Conservation (phyloP, 2,329 filamentous ascomycete species). For the Fusarium illudens region DNA sequence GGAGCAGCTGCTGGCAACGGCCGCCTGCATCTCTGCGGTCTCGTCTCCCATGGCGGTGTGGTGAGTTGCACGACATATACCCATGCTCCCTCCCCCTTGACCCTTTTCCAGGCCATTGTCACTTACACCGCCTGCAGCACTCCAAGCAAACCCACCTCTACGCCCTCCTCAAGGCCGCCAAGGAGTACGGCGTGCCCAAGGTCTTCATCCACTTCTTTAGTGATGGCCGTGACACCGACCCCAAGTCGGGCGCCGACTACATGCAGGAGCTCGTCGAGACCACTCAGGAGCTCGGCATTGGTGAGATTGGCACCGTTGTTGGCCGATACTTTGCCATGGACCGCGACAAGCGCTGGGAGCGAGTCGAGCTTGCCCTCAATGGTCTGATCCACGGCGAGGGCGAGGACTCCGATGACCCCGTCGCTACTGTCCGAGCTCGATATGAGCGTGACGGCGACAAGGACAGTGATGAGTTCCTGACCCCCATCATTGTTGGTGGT, state of each 20-base stretch:
- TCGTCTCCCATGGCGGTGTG: conserved; percentile 95
- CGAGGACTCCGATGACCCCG: conserved; percentile 83
- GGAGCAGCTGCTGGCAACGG: conserved; percentile 88
- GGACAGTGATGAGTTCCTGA: conserved; percentile 97
- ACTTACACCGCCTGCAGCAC: conserved; percentile 63
- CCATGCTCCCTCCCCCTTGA: background rate
- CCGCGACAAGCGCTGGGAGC: conserved; percentile 98
- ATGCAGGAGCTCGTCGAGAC: conserved; percentile 86
- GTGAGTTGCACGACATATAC: conserved; percentile 54
- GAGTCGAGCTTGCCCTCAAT: conserved; percentile 88
- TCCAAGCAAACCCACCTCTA: conserved; percentile 95
- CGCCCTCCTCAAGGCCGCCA: conserved; percentile 86
- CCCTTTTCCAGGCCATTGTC: conserved; percentile 1
- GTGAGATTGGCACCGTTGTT: conserved; percentile 90
- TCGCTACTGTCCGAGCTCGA: conserved; percentile 85
- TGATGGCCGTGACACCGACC: conserved; percentile 96
- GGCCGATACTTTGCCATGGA: conserved; percentile 99
- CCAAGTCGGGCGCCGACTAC: conserved; percentile 89
- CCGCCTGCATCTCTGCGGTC: conserved; percentile 88
- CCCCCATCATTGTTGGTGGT: too few relatives aligned
- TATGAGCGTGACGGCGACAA: conserved; percentile 74
- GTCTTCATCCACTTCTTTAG: conserved; percentile 99
- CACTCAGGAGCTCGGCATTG: conserved; percentile 83
- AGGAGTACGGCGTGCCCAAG: conserved; percentile 84
- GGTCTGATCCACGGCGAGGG: conserved; percentile 87